Base-by-base conservation (phyloP, 495 filamentous ascomycete genomes). In the Neurospora sp. region DNA sequence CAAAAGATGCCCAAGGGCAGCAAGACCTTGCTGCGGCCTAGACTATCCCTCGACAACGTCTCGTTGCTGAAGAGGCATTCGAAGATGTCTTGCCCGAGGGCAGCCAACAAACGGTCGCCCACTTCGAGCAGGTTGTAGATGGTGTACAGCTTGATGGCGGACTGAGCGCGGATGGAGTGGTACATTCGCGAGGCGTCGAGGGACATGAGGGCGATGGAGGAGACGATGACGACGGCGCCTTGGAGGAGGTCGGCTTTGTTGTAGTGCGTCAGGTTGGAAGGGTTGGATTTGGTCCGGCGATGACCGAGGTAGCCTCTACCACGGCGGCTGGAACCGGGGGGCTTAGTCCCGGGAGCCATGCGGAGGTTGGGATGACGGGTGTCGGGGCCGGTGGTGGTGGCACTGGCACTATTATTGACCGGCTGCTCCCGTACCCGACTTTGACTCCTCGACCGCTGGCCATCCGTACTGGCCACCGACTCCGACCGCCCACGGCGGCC, bases 141-240 rank as follows among this genome's bases (percentile, higher is more conserved):
- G 62, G 98, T 94, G 81, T 98, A 99, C 4, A 99, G 86, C 80
- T 99, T 99, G 83, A 99, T 97, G 9, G 94, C 94, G 5, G 94
- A 93, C 82, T 98, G 96, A 9, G 94, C 96, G 66, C 94, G 90
- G 78, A 99, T 98, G 78, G 94, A 92, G 80, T 99, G 96, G 82
- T 99, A 99, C 93, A 99, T 97, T 42, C 94, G 89, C 79, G 94
- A 97, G 12, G 96, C 95, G 82, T 99, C 96, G 48, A 98, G 92
- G 73, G 89, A 90, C 92, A 97, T 96, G 72, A 99, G 85, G 46
- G 94, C 88, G 40, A 89, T 88, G 80, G 93, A 97, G 75, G 92
- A 97, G 70, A 86, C 86, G 69, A 97, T 87, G 76, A 98, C 92
- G 31, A 99, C 86, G 42, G 93, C 82, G 0, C 96, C 96, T 79